Evolutionary conservation across 2,329 filamentous ascomycete genomes (phyloP), one percentile per base, ranked within the genome.

Genomic region (Venturia pyrina): DNA sequence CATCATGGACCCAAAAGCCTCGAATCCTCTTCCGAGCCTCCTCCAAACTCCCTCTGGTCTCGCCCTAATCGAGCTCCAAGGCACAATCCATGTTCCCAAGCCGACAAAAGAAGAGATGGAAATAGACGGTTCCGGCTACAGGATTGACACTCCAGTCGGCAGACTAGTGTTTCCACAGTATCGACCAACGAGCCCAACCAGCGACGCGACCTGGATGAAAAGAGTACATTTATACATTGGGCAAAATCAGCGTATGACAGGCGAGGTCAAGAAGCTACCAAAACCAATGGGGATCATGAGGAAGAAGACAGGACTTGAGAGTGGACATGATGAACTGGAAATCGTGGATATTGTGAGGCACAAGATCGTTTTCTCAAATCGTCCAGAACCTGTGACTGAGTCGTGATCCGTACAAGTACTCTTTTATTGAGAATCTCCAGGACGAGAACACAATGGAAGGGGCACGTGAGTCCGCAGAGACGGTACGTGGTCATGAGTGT

Each of bases 31-130:
- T 5, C 95, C 95, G 1, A 76, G 83, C n/a, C 82, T 96, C 68
- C 85, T 98, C 19, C 90, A 93, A 71, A 97, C 93, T 0, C 95
- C 95, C 0, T 87, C 89, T 0, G 95, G 95, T 63, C 85, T 97
- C 50, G 93, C 93, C 21, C 82, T 99, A 59, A 81, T 99, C 66
- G 95, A 98, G 78, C 85, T 99, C 17, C 95, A 99, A 80, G 95
- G 93, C 68, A 91, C 86, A 17, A 88, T 99, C 78, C 93, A 96
- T 75, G 81, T 92, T 0, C 87, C 91, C 8, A 69, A 78, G 1
- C 70, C 74, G 40, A 71, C 72, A 10, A 65, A 66, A 44, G 43
- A 40, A 43, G 32, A 48, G 46, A 46, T 40, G 34, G 44, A 64
- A 1, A 60, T 67, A 10, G 66, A 70, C 64, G 11, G 67, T 61